Evolutionary conservation across 2,329 filamentous ascomycete genomes (phyloP), one percentile per base, ranked within the genome.

Genomic region (Colletotrichum karsti): DNA sequence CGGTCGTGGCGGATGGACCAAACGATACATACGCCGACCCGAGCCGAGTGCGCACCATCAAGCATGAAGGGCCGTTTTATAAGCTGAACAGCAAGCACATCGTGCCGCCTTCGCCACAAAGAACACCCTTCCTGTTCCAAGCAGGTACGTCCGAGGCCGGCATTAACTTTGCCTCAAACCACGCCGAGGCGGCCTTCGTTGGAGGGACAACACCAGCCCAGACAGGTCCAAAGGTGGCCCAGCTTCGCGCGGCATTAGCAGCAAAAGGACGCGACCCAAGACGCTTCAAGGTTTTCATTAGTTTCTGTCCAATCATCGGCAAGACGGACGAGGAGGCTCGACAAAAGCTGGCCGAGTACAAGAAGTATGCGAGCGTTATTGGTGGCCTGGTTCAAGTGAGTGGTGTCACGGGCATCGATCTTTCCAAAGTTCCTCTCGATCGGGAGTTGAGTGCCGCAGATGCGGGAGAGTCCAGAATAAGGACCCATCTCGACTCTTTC

Each of bases 101-200:
- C 26, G 44, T 7, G 62, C 58, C 26, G 35, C 87, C 87, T 0
- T 88, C 86, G 0, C 85, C 85, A 4, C 87, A 89, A 70, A 77
- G 87, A 0, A 89, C 87, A 0, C 86, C 87, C 0, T 85, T 88
- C 66, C 76, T 89, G 0, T 86, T 88, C 72, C 88, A 90, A 70
- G 88, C 88, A 1, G 88, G 88, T 0, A 89, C 87, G 0, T 90
- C 87, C 0, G 72, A 84, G 0, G 88, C 88, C 0, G 88, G 88
- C 0, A 85, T 83, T 1, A 77, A 78, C 0, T 90, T 90, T 71
- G 88, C 85, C 0, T 82, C 87, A 3, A 84, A 80, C 0, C 87
- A 90, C 67, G 88, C 88, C 2, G 88, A 90, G 75, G 87, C 84
- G 2, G 87, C 90, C 55, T 90, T 90, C 67, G 85, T 90, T 4